Base-by-base conservation (phyloP, 1,284 basidiomycete species). In the Ustilago esculenta region DNA sequence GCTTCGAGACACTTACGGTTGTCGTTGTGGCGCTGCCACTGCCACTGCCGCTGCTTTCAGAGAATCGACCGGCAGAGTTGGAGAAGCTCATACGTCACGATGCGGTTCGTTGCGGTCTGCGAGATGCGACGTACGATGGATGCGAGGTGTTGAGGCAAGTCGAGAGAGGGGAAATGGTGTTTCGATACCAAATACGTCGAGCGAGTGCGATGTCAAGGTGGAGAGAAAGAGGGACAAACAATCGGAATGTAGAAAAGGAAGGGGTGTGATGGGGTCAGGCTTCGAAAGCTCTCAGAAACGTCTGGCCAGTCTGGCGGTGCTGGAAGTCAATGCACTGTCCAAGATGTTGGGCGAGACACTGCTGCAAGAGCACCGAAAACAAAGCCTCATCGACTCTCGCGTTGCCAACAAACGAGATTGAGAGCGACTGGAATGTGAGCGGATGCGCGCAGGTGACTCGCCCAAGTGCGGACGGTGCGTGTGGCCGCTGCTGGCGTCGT, bases 401-500 rank as follows among this genome's bases (percentile, higher is more conserved):
- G n/a, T n/a, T n/a, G n/a, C n/a, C n/a, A n/a, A n/a, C n/a, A n/a
- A n/a, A n/a, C n/a, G n/a, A n/a, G n/a, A n/a, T n/a, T n/a, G n/a
- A n/a, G n/a, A n/a, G n/a, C n/a, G n/a, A 3, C 15, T 24, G 24
- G 12, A 5, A 9, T 45, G 18, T 18, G 29, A 14, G 43, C 27
- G 34, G 29, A 4, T 23, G 25, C 15, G 24, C 24, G 4, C 18
- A 41, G 25, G 12, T 29, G 35, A 2, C 42, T 50, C 10, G 32
- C 30, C 36, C 35, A 32, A 40, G 18, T 7, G 30, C 18, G 35
- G 12, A 23, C 4, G 17, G 21, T 40, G 35, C 46, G 51, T 44
- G 37, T 41, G 30, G 50, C 60, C 41, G 53, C 49, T 57, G 60
- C 54, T 64, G 52, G 60, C 54, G 60, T 64, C 60, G 60, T 64